phyloP scores from a whole-genome alignment of 2,329 filamentous ascomycete species.

The Alternaria sp. region DNA sequence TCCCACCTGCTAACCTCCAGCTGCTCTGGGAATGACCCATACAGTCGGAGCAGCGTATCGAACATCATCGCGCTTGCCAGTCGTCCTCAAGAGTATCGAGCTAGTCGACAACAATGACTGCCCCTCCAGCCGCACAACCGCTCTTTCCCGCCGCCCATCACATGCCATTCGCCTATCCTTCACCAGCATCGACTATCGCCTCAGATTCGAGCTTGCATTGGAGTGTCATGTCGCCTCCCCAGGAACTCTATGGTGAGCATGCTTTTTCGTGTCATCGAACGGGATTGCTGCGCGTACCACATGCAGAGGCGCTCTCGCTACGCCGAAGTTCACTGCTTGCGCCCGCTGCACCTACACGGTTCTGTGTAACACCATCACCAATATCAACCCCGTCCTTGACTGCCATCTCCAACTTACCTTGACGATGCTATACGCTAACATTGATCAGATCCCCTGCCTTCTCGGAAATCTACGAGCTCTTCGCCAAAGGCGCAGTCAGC shows the following conservation, averaged over 20 bases:
- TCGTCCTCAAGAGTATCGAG: slow-evolving; percentile 15
- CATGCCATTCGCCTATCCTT: slow-evolving; percentile 30
- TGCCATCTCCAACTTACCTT: background rate
- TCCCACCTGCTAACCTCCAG: background rate
- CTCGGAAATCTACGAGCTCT: slow-evolving; percentile 25
- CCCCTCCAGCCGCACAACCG: slow-evolving; percentile 34
- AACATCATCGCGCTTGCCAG: slow-evolving; percentile 10
- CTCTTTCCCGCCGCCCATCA: slow-evolving; percentile 35
- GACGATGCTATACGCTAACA: slow-evolving; percentile 14
- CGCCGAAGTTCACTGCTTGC: slow-evolving; percentile 11
- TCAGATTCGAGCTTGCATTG: slow-evolving; percentile 35
- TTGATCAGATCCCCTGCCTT: slow-evolving; percentile 14
- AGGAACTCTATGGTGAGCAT: slow-evolving; percentile 37
- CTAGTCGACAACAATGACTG: slow-evolving; percentile 33
- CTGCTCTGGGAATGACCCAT: slow-evolving; percentile 22
- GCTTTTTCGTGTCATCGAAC: slow-evolving; percentile 17
- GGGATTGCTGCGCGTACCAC: slow-evolving; percentile 4
- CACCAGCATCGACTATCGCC: slow-evolving; percentile 34
- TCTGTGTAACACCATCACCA: slow-evolving; percentile 5
- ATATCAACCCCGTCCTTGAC: background rate
- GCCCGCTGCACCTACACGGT: slow-evolving; percentile 1
- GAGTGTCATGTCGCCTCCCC: slow-evolving; percentile 35
- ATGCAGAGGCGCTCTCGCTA: slow-evolving; percentile 8
- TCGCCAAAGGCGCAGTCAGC: slow-evolving; percentile 17
- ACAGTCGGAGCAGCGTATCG: slow-evolving; percentile 7